A percentile compares a stretch with the other conserved stretches of the same genome.
Evolutionary conservation across 73 alveolate genomes (phyloP).

Genomic region (Diophrys appendiculata): DNA sequence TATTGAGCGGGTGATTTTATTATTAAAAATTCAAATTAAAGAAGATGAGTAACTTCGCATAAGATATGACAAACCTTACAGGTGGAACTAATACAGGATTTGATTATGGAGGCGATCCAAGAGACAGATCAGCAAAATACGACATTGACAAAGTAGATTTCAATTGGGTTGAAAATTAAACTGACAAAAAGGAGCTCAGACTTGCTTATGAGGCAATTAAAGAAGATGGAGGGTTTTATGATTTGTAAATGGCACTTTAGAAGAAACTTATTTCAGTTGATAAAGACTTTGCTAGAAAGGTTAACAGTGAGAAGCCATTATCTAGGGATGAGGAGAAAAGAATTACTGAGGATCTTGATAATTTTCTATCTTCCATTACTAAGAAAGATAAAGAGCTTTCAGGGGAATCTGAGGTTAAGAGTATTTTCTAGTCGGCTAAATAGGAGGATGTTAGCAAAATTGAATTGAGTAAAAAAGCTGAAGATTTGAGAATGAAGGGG

Average conservation of each 20-base stretch:
- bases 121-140: constrained; percentile 22
- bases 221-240: constrained; percentile 64
- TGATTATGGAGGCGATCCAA: constrained; percentile 8
- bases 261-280: constrained; percentile 49
- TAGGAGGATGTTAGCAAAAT: constrained; percentile 23
- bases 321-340: constrained; percentile 20
- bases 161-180: constrained; percentile 61
- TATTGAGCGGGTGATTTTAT: too few species aligned
- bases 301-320: constrained; percentile 32
- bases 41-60: too few species aligned
- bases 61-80: background rate
- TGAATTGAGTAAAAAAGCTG: constrained; percentile 74
- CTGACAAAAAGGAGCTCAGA: constrained; percentile 52
- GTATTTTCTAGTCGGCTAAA: constrained; percentile 1
- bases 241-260: constrained; percentile 53
- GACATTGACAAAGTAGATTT: constrained; percentile 55
- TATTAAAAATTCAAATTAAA: too few species aligned
- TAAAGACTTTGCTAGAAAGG: constrained; percentile 36
- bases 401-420: constrained; percentile 5
- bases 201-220: constrained; percentile 64
- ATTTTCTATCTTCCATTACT: constrained; percentile 23
- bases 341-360: constrained; percentile 26
- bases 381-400: constrained; percentile 36
- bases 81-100: too few species aligned
- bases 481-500: constrained; percentile 85